Evolutionary conservation across 2,329 filamentous ascomycete species (phyloP), one percentile per base, ranked within the genome.

Genomic region (Diaporthe amygdali): DNA sequence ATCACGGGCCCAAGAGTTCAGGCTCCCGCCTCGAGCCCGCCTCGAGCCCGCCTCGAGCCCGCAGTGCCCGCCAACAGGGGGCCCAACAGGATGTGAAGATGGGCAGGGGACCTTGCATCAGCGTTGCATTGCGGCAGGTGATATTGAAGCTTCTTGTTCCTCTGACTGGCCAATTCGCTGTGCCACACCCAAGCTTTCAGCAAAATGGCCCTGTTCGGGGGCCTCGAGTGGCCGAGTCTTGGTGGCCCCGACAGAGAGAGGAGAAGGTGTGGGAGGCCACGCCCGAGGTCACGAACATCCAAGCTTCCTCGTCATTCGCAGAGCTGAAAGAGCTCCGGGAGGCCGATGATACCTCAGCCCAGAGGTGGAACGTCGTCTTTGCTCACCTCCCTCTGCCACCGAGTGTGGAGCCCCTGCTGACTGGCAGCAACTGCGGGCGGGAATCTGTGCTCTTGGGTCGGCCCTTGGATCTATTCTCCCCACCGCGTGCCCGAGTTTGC

Each of bases 101-200:
- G 22, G 9, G 56, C 73, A 75, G 75, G 75, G 75, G 67, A 69
- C 72, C 75, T 68, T 76, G 74, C 75, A 75, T 55, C 66, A 59
- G 61, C 55, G 37, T 49, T 25, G 44, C 61, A 64, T 63, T 47
- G 44, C 71, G 63, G 67, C 64, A 61, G 68, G 68, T 73, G 71
- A 70, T 73, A 73, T 68, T 39, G 37, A 41, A 20, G 61, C 66
- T 63, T n/a, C 12, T 30, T 30, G 25, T 32, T 34, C 37, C 49
- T 63, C 46, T 72, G 34, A 75, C 67, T 76, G 75, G 75, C 49
- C 71, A 70, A 72, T 68, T 52, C 27, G 8, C 0, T 9, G 20
- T 49, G 44, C 37, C 64, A 49, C 39, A 56, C 55, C n/a, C 46
- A 22, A 49, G 49, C 39, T 41, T 39, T 41, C 27, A 37, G 41